Evolutionary conservation across 768 basidiomycete species (phyloP).

Genomic region (Punctularia strigosozonata): DNA sequence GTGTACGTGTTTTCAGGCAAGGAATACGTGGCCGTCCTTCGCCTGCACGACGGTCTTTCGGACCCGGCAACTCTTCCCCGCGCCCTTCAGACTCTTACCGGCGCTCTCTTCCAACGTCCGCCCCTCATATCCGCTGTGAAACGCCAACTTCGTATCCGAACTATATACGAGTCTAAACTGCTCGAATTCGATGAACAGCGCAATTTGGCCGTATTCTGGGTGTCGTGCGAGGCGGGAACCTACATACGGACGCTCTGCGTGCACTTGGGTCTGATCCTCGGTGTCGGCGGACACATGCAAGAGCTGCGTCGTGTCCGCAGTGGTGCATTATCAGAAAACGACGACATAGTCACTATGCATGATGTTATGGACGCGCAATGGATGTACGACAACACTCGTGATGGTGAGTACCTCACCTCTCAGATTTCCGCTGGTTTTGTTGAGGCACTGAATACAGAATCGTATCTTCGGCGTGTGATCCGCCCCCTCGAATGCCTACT

Average conservation of each 20-base stretch:
- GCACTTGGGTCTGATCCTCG: constrained; percentile 85
- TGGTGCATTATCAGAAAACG: constrained; percentile 95
- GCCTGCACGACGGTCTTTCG: constrained; percentile 75
- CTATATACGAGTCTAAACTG: constrained; percentile 91
- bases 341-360: constrained; percentile 99
- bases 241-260: constrained; percentile 95
- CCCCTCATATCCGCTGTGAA: constrained; percentile 99
- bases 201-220: constrained; percentile 96
- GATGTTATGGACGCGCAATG: constrained; percentile 99
- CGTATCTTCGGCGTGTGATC: constrained; percentile 91
- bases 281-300: constrained; percentile 99
- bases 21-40: constrained; percentile 95
- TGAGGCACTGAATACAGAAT: constrained; percentile 43
- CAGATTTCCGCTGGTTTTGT: background rate
- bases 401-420: constrained; percentile 44
- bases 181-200: constrained; percentile 97
- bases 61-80: constrained; percentile 82
- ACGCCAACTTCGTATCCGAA: constrained; percentile 92
- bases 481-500: constrained; percentile 90
- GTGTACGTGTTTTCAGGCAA: too few relatives aligned
- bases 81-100: constrained; percentile 92
- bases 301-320: constrained; percentile 89
- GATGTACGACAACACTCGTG: constrained; percentile 94
- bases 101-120: constrained; percentile 97
- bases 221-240: constrained; percentile 97